Evolutionary conservation across 2,329 filamentous ascomycete genomes (phyloP).

Genomic region (Alternaria sp.): DNA sequence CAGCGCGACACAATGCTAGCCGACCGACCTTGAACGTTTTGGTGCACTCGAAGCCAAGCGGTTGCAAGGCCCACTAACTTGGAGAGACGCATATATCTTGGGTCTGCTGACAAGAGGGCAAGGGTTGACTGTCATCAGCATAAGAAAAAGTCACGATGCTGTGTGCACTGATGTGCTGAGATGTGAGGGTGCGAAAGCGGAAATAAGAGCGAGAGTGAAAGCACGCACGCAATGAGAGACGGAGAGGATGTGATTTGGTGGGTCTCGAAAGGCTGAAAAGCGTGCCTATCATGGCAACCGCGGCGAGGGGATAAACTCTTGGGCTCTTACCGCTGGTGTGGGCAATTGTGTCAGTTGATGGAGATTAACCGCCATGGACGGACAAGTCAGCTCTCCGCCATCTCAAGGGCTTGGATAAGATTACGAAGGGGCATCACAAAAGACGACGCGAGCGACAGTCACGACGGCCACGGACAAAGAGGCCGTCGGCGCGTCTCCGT

Average conservation of each 20-base stretch:
- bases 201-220: constrained; percentile 22
- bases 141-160: constrained; percentile 9
- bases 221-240: background rate
- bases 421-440: constrained; percentile 3
- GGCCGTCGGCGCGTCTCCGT: constrained; percentile 13
- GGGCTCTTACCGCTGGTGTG: constrained; percentile 13
- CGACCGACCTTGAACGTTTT: constrained; percentile 30
- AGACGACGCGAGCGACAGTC: background rate
- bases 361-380: constrained; percentile 21
- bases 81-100: constrained; percentile 11
- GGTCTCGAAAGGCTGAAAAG: constrained; percentile 7
- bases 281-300: constrained; percentile 10
- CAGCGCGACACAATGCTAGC: constrained; percentile 26
- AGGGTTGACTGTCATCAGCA: constrained; percentile 1
- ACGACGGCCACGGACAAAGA: constrained; percentile 1
- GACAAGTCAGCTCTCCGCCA: constrained; percentile 13
- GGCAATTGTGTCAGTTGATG: constrained; percentile 23
- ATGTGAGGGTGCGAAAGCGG: constrained; percentile 7
- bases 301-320: constrained; percentile 10
- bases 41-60: constrained; percentile 12
- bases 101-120: constrained; percentile 22
- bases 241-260: background rate
- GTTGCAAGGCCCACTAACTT: constrained; percentile 9
- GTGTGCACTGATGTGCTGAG: background rate
- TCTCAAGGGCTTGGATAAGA: constrained; percentile 11